phyloP scores from a whole-genome alignment of 2,329 filamentous ascomycete genomes.

The Alternaria arbusti region DNA sequence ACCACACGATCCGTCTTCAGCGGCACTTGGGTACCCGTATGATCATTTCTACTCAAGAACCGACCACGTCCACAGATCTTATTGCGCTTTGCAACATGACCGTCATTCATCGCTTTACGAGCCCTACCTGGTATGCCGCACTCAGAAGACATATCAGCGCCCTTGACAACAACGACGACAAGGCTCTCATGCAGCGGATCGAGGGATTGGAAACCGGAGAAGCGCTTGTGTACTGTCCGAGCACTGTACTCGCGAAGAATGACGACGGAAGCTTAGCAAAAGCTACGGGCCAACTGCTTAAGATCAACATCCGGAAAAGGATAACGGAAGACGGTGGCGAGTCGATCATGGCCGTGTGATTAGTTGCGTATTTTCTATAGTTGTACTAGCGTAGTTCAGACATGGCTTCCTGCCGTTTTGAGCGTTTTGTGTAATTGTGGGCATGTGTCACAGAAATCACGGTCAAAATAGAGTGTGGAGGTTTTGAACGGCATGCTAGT shows the following conservation, averaged over 20 bases:
- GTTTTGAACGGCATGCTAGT: too few relatives aligned
- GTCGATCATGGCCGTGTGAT: slow-evolving; percentile 38
- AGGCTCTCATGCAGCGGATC: neutral
- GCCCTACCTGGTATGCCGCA: neutral
- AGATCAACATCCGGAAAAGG: slow-evolving; percentile 33
- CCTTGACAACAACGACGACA: neutral
- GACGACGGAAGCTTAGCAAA: neutral
- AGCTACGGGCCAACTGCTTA: slow-evolving; percentile 19
- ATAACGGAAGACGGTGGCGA: slow-evolving; percentile 38
- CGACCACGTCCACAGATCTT: slow-evolving; percentile 70
- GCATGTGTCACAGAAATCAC: too few relatives aligned
- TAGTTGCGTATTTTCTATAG: neutral
- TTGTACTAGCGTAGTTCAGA: neutral
- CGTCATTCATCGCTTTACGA: slow-evolving; percentile 55
- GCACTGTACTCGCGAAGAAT: neutral
- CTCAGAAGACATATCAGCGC: neutral
- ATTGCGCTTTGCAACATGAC: slow-evolving; percentile 76
- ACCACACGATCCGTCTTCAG: slow-evolving; percentile 71
- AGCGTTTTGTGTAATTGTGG: neutral
- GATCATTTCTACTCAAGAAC: slow-evolving; percentile 79
- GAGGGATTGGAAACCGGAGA: neutral
- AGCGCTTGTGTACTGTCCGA: neutral
- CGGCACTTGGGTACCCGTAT: slow-evolving; percentile 72
- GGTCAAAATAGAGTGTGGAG: too few relatives aligned
- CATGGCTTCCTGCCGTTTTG: neutral